These are phyloP conservation scores for Moringa oleifera DNA, from an alignment of 345 rosid genomes.

Conservation along the genomic window DNA sequence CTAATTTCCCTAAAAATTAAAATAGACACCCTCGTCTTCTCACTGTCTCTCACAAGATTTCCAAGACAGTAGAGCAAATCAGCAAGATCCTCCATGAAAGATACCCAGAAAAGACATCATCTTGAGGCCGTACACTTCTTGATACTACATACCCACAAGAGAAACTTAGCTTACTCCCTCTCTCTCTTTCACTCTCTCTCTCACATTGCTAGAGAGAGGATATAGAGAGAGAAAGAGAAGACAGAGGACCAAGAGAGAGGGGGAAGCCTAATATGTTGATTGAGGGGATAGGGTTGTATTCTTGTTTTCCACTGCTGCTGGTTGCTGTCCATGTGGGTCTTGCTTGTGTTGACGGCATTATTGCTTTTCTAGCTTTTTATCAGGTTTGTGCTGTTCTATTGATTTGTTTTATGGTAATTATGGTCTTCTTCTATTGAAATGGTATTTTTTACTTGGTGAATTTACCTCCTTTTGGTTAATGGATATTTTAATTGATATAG, in stretches of 20 bases:
- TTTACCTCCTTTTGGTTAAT: not conserved
- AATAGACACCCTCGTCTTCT: not conserved
- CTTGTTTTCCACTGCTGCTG: constrained; percentile 27
- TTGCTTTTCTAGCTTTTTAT: constrained; percentile 38
- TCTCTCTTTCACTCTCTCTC: constrained; percentile 8
- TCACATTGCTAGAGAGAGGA: not conserved
- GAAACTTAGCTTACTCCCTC: constrained; percentile 5
- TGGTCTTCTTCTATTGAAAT: not conserved
- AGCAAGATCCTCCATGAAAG: constrained; percentile 33
- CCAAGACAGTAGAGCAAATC: constrained; percentile 14
- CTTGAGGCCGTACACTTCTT: constrained; percentile 17
- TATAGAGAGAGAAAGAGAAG: not conserved
- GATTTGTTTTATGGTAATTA: not conserved
- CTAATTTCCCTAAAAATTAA: no score
- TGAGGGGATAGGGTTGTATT: constrained; percentile 24
- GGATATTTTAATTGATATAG: not conserved
- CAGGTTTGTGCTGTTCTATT: constrained; percentile 33
- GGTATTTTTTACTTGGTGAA: not conserved
- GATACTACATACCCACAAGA: constrained; percentile 2
- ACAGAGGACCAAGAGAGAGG: not conserved
- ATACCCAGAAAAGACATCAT: constrained; percentile 18
- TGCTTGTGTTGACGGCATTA: constrained; percentile 36
- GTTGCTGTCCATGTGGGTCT: constrained; percentile 35
- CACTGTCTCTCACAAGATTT: not conserved
- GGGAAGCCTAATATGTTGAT: constrained; percentile 4